These are phyloP conservation scores for Talaromyces sp. DNA, from an alignment of 2,329 filamentous ascomycete genomes.

Conservation along the genomic window DNA sequence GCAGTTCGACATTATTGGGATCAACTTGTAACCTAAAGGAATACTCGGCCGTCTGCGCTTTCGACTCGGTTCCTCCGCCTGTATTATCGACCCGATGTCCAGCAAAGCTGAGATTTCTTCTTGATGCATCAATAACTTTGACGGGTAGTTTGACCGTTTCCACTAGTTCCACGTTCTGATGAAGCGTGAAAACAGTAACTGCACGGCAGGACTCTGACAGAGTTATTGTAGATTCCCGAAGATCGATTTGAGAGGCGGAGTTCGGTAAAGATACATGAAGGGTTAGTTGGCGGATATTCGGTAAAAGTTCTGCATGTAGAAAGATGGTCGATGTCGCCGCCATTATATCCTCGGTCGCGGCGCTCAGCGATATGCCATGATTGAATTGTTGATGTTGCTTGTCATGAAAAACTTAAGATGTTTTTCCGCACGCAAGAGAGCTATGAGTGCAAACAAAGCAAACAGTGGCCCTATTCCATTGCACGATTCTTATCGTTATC, in stretches of 20 bases:
- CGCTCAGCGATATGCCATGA: not conserved
- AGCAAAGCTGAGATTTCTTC: constrained; percentile 22
- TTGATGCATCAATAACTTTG: constrained; percentile 30
- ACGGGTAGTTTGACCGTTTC: constrained; percentile 50
- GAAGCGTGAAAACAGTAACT: constrained; percentile 36
- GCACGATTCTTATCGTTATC: constrained; percentile 16
- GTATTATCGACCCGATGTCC: constrained; percentile 13
- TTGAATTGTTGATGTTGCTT: not conserved
- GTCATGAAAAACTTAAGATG: not conserved
- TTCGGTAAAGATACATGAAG: constrained; percentile 51
- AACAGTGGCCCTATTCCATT: not conserved
- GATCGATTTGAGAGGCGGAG: constrained; percentile 6
- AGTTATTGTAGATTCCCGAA: constrained; percentile 24
- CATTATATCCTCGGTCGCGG: not conserved
- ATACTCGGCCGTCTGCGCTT: constrained; percentile 39
- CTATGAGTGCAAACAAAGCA: constrained; percentile 10
- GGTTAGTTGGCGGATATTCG: constrained; percentile 58
- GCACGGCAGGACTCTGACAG: constrained; percentile 36
- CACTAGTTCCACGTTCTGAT: not conserved
- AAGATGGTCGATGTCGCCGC: constrained; percentile 27
- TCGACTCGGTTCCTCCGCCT: constrained; percentile 6
- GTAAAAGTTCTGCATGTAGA: constrained; percentile 59
- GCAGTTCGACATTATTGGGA: constrained; percentile 27
- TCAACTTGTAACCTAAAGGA: constrained; percentile 54
- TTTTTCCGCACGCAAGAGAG: not conserved